phyloP scores from a whole-genome alignment of 371 early-diverging fungal genomes.

The Capniomyces stellatus region DNA sequence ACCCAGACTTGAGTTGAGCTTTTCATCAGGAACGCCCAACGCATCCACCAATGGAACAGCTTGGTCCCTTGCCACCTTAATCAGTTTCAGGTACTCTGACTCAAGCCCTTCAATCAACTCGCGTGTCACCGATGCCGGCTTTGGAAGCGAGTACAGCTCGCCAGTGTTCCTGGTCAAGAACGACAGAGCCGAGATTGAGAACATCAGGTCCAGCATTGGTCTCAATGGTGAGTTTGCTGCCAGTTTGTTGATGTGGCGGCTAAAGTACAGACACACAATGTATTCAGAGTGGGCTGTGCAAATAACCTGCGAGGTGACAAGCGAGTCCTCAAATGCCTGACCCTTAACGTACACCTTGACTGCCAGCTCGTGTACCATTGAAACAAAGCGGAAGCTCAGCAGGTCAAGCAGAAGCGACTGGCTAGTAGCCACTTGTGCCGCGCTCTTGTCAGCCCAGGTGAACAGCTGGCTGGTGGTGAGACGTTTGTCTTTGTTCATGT shows the following conservation, averaged over 20 bases:
- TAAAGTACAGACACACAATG: constrained; percentile 37
- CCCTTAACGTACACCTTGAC: not conserved
- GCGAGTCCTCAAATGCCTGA: constrained; percentile 39
- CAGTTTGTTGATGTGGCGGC: constrained; percentile 28
- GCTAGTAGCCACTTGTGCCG: constrained; percentile 16
- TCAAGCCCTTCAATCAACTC: constrained; percentile 22
- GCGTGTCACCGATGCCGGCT: constrained; percentile 26
- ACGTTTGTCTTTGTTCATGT: constrained; percentile 5
- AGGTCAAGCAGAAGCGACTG: constrained; percentile 34
- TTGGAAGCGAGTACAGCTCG: constrained; percentile 41
- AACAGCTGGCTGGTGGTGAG: not conserved
- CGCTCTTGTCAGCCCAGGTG: not conserved
- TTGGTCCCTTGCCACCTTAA: constrained; percentile 43
- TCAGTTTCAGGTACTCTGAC: constrained; percentile 25
- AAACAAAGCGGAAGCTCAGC: constrained; percentile 39
- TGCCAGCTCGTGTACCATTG: not conserved
- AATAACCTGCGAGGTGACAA: constrained; percentile 39
- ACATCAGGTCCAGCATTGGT: constrained; percentile 26
- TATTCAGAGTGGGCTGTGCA: constrained; percentile 48
- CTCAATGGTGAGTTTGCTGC: constrained; percentile 17
- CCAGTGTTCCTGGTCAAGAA: constrained; percentile 32
- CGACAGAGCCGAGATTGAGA: constrained; percentile 36
- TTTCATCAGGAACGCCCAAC: constrained; percentile 55
- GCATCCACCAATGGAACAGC: constrained; percentile 57
- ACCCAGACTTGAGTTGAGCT: constrained; percentile 55